These are phyloP conservation scores for Pichia membranifaciens DNA, from an alignment of 805 yeast species.

Conservation along the genomic window DNA sequence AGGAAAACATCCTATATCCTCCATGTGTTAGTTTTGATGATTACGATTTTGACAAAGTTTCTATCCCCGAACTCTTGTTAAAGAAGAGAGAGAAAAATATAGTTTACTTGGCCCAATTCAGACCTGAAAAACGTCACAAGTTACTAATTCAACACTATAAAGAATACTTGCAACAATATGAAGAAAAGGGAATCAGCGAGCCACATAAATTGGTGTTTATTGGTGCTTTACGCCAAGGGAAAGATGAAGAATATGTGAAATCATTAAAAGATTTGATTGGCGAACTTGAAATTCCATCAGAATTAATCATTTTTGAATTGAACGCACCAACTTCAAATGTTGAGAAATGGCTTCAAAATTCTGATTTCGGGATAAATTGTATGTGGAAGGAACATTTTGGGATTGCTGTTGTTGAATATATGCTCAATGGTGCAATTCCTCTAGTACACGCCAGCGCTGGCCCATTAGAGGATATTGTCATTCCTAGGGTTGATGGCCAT, in stretches of 20 bases:
- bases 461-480: constrained; percentile 81
- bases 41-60: constrained; percentile 33
- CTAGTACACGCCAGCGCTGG: constrained; percentile 95
- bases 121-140: constrained; percentile 90
- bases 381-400: constrained; percentile 99
- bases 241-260: constrained; percentile 57
- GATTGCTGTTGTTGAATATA: constrained; percentile 90
- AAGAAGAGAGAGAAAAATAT: constrained; percentile 35
- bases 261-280: constrained; percentile 40
- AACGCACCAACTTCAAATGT: constrained; percentile 72
- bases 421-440: constrained; percentile 82
- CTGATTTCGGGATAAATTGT: constrained; percentile 80
- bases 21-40: constrained; percentile 53
- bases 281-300: constrained; percentile 36
- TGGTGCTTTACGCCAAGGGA: constrained; percentile 75
- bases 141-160: constrained; percentile 62
- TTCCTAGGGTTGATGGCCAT: constrained; percentile 33
- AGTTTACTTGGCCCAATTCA: constrained; percentile 80
- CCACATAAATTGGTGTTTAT: constrained; percentile 62
- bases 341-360: constrained; percentile 42
- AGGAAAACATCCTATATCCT: constrained; percentile 62
- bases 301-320: constrained; percentile 35
- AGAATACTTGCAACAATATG: constrained; percentile 36
- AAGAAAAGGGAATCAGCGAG: constrained; percentile 5
- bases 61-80: constrained; percentile 13